These are phyloP conservation scores for Iberis pinnata DNA, from an alignment of 345 rosid species.

Conservation along the genomic window DNA sequence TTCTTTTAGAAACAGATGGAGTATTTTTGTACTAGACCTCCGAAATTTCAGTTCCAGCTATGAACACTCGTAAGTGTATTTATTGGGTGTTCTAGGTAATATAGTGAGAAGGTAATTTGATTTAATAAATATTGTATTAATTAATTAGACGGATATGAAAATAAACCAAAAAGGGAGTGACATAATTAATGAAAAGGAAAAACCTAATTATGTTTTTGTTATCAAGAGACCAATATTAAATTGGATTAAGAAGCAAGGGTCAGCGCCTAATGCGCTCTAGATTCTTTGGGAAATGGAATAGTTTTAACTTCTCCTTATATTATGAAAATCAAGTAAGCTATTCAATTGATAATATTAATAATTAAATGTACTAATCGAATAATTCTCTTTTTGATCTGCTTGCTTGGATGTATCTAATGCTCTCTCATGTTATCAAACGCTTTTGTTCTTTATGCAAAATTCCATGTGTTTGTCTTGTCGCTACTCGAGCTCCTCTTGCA, in stretches of 20 bases:
- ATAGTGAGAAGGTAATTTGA: too few relatives aligned
- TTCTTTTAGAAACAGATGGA: too few relatives aligned
- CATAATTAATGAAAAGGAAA: not conserved
- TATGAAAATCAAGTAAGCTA: conserved; percentile 1
- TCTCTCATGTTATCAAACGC: conserved; percentile 32
- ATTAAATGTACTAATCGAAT: conserved; percentile 29
- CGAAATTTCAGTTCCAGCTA: too few relatives aligned
- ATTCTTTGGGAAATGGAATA: conserved; percentile 64
- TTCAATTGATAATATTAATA: conserved; percentile 15
- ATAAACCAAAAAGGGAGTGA: too few relatives aligned
- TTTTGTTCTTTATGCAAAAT: conserved; percentile 56
- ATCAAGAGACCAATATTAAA: conserved; percentile 16
- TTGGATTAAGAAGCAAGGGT: conserved; percentile 50
- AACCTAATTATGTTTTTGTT: conserved; percentile 11
- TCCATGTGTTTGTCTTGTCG: conserved; percentile 84
- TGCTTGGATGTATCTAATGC: conserved; percentile 31
- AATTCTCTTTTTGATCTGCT: conserved; percentile 21
- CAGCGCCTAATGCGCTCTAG: conserved; percentile 99
- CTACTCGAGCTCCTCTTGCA: conserved; percentile 19
- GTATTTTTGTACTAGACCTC: too few relatives aligned
- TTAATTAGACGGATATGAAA: too few relatives aligned
- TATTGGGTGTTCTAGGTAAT: too few relatives aligned
- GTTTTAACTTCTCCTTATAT: conserved; percentile 5
- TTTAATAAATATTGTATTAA: too few relatives aligned
- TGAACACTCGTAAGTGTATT: too few relatives aligned